Percentiles rank a stretch among this genome's conserved stretches.
Conservation (phyloP, 2,329 filamentous ascomycete genomes). For the Ophiostoma australiae region DNA sequence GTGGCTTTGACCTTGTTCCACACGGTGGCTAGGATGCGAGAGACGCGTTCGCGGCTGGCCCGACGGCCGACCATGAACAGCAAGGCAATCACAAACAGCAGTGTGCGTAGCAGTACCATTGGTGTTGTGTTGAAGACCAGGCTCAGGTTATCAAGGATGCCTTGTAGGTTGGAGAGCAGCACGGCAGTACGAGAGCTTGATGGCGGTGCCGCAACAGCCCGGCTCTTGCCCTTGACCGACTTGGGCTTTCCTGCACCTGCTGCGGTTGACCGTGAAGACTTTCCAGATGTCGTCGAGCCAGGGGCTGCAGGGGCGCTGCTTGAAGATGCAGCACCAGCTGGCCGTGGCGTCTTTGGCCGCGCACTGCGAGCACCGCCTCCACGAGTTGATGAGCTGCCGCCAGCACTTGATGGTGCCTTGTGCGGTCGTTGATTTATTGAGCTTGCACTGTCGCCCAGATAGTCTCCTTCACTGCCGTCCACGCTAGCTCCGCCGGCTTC, state of each 20-base stretch:
- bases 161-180: conserved; percentile 49
- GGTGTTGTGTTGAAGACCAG: conserved; percentile 53
- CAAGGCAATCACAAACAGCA: conserved; percentile 77
- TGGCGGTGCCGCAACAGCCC: conserved; percentile 20
- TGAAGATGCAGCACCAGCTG: not conserved
- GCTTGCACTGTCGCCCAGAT: conserved; percentile 18
- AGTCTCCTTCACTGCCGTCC: conserved; percentile 12
- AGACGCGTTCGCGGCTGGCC: conserved; percentile 69
- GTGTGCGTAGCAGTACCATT: conserved; percentile 52
- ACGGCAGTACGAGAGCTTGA: conserved; percentile 47
- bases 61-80: conserved; percentile 69
- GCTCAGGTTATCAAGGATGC: conserved; percentile 48
- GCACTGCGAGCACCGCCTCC: conserved; percentile 32
- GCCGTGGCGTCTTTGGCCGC: conserved; percentile 30
- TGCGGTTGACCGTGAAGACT: not conserved
- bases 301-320: not conserved
- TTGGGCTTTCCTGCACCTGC: conserved; percentile 17
- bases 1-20: conserved; percentile 82
- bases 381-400: conserved; percentile 34
- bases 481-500: not conserved
- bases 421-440: conserved; percentile 64
- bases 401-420: conserved; percentile 40
- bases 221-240: conserved; percentile 18
- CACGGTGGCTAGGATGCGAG: conserved; percentile 60
- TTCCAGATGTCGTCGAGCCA: not conserved